A percentile compares a stretch with the other conserved stretches of the same genome.
Evolutionary conservation across 805 yeast genomes (phyloP).

Genomic region (Monosporozyma unispora): DNA sequence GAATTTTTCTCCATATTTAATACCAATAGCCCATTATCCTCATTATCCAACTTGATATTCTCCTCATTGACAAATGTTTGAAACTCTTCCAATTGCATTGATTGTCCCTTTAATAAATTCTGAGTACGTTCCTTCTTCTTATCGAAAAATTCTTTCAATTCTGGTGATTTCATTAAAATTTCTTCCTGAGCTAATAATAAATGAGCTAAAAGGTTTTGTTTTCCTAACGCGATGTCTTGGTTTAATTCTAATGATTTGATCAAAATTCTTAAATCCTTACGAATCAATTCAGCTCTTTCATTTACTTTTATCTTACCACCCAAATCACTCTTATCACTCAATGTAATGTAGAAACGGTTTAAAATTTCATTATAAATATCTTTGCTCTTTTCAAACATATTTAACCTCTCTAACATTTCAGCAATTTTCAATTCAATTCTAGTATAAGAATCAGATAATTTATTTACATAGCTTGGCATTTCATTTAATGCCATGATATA

Average conservation of each 20-base stretch:
- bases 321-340: slow-evolving; percentile 34
- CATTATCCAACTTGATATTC: slow-evolving; percentile 21
- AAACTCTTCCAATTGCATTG: slow-evolving; percentile 15
- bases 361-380: slow-evolving; percentile 60
- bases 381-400: slow-evolving; percentile 53
- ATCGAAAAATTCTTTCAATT: slow-evolving; percentile 28
- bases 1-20: slow-evolving; percentile 32
- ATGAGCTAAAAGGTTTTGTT: slow-evolving; percentile 54
- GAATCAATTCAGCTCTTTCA: slow-evolving; percentile 49
- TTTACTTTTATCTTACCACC: slow-evolving; percentile 19
- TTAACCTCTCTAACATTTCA: slow-evolving; percentile 73
- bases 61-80: slow-evolving; percentile 23
- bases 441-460: slow-evolving; percentile 70
- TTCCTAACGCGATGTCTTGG: slow-evolving; percentile 40
- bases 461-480: slow-evolving; percentile 37
- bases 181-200: slow-evolving; percentile 59
- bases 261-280: slow-evolving; percentile 61
- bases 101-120: slow-evolving; percentile 12
- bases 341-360: slow-evolving; percentile 45
- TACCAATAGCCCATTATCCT: slow-evolving; percentile 22
- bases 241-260: slow-evolving; percentile 57
- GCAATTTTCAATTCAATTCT: slow-evolving; percentile 83
- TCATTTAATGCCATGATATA: slow-evolving; percentile 61
- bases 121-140: slow-evolving; percentile 20
- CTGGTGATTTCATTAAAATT: slow-evolving; percentile 38